Evolutionary conservation across 768 basidiomycete species (phyloP).

Genomic region (Leccinum subgranulosum): DNA sequence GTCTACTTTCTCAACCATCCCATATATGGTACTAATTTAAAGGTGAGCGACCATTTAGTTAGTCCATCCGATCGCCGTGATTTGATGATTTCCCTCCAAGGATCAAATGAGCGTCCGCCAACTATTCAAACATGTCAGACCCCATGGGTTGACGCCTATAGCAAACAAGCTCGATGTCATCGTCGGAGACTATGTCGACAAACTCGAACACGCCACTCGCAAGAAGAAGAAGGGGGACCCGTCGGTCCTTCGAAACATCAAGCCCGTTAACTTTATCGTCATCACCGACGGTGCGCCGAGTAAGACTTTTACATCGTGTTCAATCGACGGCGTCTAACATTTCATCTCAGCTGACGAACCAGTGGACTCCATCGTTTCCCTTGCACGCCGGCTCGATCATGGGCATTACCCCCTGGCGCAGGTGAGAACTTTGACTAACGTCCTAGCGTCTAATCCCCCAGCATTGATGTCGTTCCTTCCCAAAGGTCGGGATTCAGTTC

Average conservation of each 20-base stretch:
- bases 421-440: constrained; percentile 27
- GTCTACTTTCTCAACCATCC: constrained; percentile 55
- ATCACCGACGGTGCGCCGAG: constrained; percentile 65
- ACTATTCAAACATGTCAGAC: constrained; percentile 44
- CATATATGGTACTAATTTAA: constrained; percentile 34
- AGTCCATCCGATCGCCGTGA: background rate
- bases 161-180: constrained; percentile 39
- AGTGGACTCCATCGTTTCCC: constrained; percentile 42
- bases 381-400: constrained; percentile 50
- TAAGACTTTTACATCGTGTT: constrained; percentile 27
- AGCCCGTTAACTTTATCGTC: constrained; percentile 56
- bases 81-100: constrained; percentile 23
- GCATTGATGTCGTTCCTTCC: background rate
- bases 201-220: constrained; percentile 32
- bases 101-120: constrained; percentile 34
- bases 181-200: constrained; percentile 36
- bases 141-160: constrained; percentile 45
- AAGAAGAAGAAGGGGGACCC: constrained; percentile 21
- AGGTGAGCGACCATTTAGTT: constrained; percentile 26
- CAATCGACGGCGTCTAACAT: background rate
- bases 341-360: constrained; percentile 47
- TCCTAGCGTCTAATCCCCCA: background rate
- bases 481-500: constrained; percentile 65
- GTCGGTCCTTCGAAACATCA: constrained; percentile 35
- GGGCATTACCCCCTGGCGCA: constrained; percentile 51